These are phyloP conservation scores for Flaveria ramosissima DNA, from an alignment of 129 eudicot genomes.

Conservation along the genomic window DNA sequence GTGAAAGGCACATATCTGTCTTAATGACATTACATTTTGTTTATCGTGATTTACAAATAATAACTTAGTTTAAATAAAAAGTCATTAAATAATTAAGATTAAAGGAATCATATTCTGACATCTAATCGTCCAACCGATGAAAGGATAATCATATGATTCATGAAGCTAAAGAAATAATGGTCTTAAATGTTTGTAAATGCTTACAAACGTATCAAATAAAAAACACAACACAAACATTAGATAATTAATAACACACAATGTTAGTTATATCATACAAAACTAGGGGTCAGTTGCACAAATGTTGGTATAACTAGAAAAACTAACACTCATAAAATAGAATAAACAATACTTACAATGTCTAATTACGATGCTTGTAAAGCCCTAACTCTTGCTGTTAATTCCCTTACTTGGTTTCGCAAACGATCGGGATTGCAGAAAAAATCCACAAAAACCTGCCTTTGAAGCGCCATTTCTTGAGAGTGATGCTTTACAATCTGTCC, in stretches of 20 bases:
- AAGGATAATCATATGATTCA: neutral
- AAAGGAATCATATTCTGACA: neutral
- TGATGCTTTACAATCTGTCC: conserved; percentile 86
- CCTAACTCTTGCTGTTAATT: conserved; percentile 75
- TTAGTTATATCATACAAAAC: neutral
- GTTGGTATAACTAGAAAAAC: neutral
- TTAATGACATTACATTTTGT: neutral
- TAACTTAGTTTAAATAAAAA: neutral
- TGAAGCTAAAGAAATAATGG: neutral
- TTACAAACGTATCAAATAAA: too few relatives aligned
- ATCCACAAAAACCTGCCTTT: conserved; percentile 90
- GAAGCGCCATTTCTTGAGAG: conserved; percentile 82
- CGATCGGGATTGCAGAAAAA: conserved; percentile 94
- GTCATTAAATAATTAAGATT: neutral
- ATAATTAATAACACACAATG: neutral
- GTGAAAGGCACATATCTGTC: neutral
- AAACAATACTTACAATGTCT: conserved; percentile 6
- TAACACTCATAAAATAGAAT: neutral
- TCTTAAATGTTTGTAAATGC: too few relatives aligned
- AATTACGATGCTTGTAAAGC: conserved; percentile 75
- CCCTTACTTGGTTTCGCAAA: conserved; percentile 77
- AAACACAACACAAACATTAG: neutral
- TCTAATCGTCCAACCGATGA: neutral
- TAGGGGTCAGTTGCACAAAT: neutral
- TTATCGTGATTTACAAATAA: too few relatives aligned